Conservation (phyloP, 805 yeast genomes). For the Zygosaccharomyces lentus region DNA sequence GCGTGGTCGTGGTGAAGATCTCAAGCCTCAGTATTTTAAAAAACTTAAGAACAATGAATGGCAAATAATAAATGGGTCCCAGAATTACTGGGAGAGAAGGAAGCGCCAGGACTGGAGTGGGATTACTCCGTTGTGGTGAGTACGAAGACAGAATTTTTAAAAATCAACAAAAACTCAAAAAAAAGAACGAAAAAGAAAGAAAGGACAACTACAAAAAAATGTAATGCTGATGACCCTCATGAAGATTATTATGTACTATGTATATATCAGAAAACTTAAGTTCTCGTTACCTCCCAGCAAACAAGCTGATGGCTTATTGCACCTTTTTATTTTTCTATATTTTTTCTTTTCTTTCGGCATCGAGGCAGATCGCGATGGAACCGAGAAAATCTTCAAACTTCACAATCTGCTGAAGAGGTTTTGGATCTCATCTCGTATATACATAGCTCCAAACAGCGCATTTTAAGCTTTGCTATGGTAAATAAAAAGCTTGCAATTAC, state of each 20-base stretch:
- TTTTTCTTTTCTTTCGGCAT: neutral
- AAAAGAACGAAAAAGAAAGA: neutral
- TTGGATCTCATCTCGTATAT: neutral
- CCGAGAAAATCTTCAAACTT: neutral
- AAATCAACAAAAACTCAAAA: neutral
- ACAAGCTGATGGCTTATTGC: neutral
- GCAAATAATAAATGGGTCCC: conserved; percentile 52
- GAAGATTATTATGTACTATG: neutral
- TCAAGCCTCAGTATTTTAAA: conserved; percentile 59
- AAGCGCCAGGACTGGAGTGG: conserved; percentile 57
- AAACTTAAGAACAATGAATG: conserved; percentile 44
- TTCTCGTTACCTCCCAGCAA: neutral
- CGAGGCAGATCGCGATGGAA: neutral
- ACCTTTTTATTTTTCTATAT: neutral
- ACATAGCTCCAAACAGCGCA: neutral
- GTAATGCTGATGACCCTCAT: neutral
- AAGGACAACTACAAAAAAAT: neutral
- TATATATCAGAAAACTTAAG: neutral
- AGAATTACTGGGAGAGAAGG: conserved; percentile 79
- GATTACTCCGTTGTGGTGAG: conserved; percentile 54
- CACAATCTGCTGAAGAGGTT: neutral
- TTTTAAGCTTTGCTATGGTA: conserved; percentile 18
- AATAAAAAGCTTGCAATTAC: conserved; percentile 30
- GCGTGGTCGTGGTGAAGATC: conserved; percentile 53
- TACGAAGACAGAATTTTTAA: neutral